Percentiles rank a stretch among this genome's conserved stretches.
These are phyloP conservation scores for Moesziomyces globuligerus DNA, from an alignment of 1,284 basidiomycete genomes.

Conservation along the genomic window DNA sequence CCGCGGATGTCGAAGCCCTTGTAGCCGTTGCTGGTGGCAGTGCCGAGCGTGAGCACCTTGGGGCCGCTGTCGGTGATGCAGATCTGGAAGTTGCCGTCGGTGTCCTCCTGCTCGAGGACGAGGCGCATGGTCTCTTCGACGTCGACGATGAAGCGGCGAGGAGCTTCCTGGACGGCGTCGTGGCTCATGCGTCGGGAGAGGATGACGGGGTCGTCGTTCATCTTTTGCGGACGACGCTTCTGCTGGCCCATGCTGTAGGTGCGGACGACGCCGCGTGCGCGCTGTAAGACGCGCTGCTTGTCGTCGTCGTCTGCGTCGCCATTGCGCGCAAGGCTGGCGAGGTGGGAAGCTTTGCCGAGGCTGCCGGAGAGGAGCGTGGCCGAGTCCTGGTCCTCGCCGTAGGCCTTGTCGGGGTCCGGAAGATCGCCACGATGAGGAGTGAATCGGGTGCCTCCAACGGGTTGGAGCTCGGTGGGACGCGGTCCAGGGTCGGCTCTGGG, in stretches of 20 bases:
- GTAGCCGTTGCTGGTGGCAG: slow-evolving; percentile 96
- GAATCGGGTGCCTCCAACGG: slow-evolving; percentile 26
- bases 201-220: slow-evolving; percentile 64
- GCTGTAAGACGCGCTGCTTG: slow-evolving; percentile 37
- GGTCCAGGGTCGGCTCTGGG: slow-evolving; percentile 29
- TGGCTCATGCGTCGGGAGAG: slow-evolving; percentile 63
- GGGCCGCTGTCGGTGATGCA: slow-evolving; percentile 96
- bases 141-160: slow-evolving; percentile 83
- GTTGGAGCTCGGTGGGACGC: slow-evolving; percentile 10
- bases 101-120: slow-evolving; percentile 96
- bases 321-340: slow-evolving; percentile 9
- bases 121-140: slow-evolving; percentile 98
- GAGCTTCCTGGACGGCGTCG: slow-evolving; percentile 68
- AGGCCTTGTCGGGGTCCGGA: slow-evolving; percentile 24
- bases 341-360: slow-evolving; percentile 17
- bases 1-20: slow-evolving; percentile 78
- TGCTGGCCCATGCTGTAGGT: slow-evolving; percentile 65
- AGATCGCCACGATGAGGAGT: slow-evolving; percentile 32
- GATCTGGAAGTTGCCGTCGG: slow-evolving; percentile 94
- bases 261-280: slow-evolving; percentile 53
- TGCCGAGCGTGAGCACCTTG: slow-evolving; percentile 93
- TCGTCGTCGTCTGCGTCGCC: slow-evolving; percentile 17
- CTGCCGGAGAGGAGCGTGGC: slow-evolving; percentile 31
- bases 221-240: slow-evolving; percentile 56
- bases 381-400: slow-evolving; percentile 47